Evolutionary conservation across 1,284 basidiomycete species (phyloP).

Genomic region (Phellinidium pouzarii): DNA sequence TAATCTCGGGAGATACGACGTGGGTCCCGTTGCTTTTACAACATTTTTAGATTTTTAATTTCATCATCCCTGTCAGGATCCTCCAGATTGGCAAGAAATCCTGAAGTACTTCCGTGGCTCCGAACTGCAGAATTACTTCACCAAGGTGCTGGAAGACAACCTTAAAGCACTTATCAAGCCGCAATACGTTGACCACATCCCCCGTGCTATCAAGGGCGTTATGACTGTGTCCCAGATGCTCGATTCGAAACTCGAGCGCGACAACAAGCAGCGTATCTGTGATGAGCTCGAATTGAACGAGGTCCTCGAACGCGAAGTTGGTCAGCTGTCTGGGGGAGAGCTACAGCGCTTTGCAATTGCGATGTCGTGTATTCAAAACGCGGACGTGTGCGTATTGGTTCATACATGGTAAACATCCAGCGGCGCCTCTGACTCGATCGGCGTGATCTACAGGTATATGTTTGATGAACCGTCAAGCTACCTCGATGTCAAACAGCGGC

Average conservation of each 20-base stretch:
- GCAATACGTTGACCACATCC: slow-evolving; percentile 98
- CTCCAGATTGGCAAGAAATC: slow-evolving; percentile 97
- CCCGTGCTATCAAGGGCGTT: slow-evolving; percentile 86
- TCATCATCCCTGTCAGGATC: slow-evolving; percentile 56
- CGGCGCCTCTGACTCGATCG: slow-evolving; percentile 1
- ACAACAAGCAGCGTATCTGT: slow-evolving; percentile 79
- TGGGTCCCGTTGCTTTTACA: slow-evolving; percentile 33
- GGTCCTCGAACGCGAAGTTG: slow-evolving; percentile 77
- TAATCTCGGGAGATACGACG: slow-evolving; percentile 85
- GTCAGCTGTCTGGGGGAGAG: slow-evolving; percentile 90
- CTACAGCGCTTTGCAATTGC: slow-evolving; percentile 94
- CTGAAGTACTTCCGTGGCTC: slow-evolving; percentile 96
- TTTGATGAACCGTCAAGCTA: slow-evolving; percentile 98
- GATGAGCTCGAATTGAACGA: slow-evolving; percentile 81
- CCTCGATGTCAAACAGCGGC: slow-evolving; percentile 89
- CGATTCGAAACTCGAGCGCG: slow-evolving; percentile 76
- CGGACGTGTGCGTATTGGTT: slow-evolving; percentile 68
- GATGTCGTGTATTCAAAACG: slow-evolving; percentile 86
- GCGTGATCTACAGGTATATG: slow-evolving; percentile 62
- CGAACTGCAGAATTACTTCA: slow-evolving; percentile 97
- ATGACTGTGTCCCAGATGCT: slow-evolving; percentile 88
- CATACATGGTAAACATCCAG: background rate
- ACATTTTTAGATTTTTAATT: slow-evolving; percentile 1
- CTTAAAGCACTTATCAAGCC: slow-evolving; percentile 97
- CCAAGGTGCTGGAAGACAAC: slow-evolving; percentile 97